Evolutionary conservation across 306 rosid genomes (phyloP), one percentile per base, ranked within the genome.

Genomic region (Purshia tridentata): DNA sequence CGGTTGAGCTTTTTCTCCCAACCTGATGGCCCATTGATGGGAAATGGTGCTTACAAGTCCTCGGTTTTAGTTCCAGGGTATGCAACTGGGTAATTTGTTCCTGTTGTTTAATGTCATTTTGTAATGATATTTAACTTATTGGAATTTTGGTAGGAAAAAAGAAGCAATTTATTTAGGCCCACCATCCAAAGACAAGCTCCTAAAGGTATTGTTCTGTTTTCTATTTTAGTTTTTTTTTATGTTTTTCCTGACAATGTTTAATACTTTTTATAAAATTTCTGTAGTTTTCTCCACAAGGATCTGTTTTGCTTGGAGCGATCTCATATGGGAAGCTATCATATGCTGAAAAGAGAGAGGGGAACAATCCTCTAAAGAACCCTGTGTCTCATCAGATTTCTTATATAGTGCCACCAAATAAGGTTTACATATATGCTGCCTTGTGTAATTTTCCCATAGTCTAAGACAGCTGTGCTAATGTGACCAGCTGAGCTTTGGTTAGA

Each of bases 381-480:
- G 92, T 75, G 20, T 73, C 89, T 16, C 84, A 80, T 84, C 87
- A 44, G 55, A 81, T 94, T 72, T 85, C 90, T 67, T 94, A 81
- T 74, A 23, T 94, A 72, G 92, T 94, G 77, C 97, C 96, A 42
- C 97, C 98, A 4, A 91, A 87, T 82, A 94, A 91, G 98, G 98
- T 94, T 64, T 66, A 41, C 20, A 69, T 48, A 60, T 60, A 42
- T 61, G 60, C 69, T 73, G 60, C 73, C 75, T 77, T 59, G 35
- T 53, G 13, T 74, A 39, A 59, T 75, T 73, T 42, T 16, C 41
- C 67, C 18, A 77, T 54, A 50, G 67, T 39, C 37, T 19, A 23
- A 67, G 67, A 29, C 49, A 29, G 35, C 35, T n/a, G 44, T 78
- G 12, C 50, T 22, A 8, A 12, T 7, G 9, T 40, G 19, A 37